These are phyloP conservation scores for Metarhizium anisopliae DNA, from an alignment of 2,329 filamentous ascomycete genomes.

Conservation along the genomic window DNA sequence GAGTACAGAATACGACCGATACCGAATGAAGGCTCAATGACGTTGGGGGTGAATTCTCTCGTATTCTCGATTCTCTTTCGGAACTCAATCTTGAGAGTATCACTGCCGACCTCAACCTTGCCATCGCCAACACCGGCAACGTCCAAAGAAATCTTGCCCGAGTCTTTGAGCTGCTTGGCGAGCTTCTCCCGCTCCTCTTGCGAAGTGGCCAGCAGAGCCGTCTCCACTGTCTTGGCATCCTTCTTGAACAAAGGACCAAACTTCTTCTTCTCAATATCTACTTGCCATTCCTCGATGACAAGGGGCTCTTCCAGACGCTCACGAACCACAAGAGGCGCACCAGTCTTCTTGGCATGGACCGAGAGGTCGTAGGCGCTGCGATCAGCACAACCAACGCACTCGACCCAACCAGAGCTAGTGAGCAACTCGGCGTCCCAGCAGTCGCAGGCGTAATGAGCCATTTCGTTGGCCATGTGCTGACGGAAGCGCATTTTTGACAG, in stretches of 20 bases:
- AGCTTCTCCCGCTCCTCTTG: constrained; percentile 78
- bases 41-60: constrained; percentile 88
- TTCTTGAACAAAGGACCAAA: constrained; percentile 95
- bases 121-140: constrained; percentile 59
- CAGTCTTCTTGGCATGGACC: constrained; percentile 89
- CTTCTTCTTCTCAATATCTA: constrained; percentile 89
- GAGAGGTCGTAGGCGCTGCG: constrained; percentile 89
- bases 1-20: constrained; percentile 92
- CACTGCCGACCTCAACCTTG: constrained; percentile 70
- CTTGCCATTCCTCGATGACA: constrained; percentile 75
- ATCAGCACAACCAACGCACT: constrained; percentile 95
- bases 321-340: constrained; percentile 74
- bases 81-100: constrained; percentile 77
- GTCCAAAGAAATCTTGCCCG: constrained; percentile 68
- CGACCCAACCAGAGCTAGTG: constrained; percentile 93
- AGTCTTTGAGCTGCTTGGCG: constrained; percentile 60
- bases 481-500: constrained; percentile 84
- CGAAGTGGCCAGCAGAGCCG: constrained; percentile 62
- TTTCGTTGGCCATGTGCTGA: constrained; percentile 79
- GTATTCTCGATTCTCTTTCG: constrained; percentile 73
- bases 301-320: constrained; percentile 72
- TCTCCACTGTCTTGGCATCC: constrained; percentile 78
- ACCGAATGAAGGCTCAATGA: constrained; percentile 95
- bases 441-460: constrained; percentile 88
- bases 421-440: constrained; percentile 96